Base-by-base conservation (phyloP, 208 protist genomes). In the Acanthamoeba castellanii region DNA sequence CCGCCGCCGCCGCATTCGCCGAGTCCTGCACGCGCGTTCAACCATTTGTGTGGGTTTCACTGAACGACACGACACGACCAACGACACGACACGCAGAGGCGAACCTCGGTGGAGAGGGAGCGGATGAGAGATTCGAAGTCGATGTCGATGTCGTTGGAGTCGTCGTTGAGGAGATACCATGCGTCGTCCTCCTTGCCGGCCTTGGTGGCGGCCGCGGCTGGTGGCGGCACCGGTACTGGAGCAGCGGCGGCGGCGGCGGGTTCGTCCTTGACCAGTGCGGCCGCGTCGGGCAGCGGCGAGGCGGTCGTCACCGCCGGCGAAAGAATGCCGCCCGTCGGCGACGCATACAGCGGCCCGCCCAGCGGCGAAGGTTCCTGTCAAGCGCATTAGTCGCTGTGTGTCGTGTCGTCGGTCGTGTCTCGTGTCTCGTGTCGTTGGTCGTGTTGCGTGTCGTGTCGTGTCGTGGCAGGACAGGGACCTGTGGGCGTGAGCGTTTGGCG, bases 101-200 rank as follows among this genome's bases (percentile, higher is more conserved):
- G 1, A 37, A 74, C 66, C 66, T 78, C 70, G 27, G 70, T 78
- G 30, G 70, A 78, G 70, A 78, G 70, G 7, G 70, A 78, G 16
- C 32, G 32, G 30, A 78, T 78, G 16, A 78, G 70, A 45, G 70
- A 78, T n/a, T 78, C 70, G 22, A 78, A 78, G 30, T 78, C 70
- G 70, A 78, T 47, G 70, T 78, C 70, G 70, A 78, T 78, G 70
- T 78, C 70, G 37, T 78, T 78, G 27, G 70, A 47, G 37, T 78
- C 70, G 37, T 78, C 70, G 70, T 78, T 78, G 70, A 78, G 70
- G 4, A 78, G 70, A 47, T 78, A 78, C 70, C 70, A 78, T 1
- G 70, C 70, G 30, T 78, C 70, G 37, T 78, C 70, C 9, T 78
- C 70, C 11, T 78, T 47, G n/a, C 1, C 37, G 6, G 70, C 70